Base-by-base conservation (phyloP, 176 grass and related monocot genomes). In the Lolium perenne region DNA sequence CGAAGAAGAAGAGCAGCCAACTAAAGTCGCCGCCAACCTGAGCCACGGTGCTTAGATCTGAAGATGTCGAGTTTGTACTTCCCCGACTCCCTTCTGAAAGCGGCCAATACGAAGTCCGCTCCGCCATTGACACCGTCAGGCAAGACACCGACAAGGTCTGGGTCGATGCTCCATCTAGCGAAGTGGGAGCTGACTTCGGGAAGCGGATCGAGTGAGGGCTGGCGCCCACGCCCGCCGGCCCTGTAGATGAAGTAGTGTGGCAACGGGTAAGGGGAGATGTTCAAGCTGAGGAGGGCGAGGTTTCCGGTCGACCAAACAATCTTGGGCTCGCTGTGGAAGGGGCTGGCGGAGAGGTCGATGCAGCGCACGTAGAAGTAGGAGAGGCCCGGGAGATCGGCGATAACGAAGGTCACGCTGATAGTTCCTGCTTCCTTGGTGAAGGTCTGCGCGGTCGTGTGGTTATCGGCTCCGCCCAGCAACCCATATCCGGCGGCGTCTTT, bases 201-300 rank as follows among this genome's bases (percentile, higher is more conserved):
- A 16, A 74, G n/a, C 45, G 71, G 43, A 3, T 48, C 71, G 25
- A 74, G 71, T 6, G 71, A 74, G 7, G 45, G 71, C 45, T 2
- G 45, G 12, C 71, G 21, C 45, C 71, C 71, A 6, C 14, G 45
- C 21, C n/a, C 29, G 29, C 29, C 21, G 21, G 71, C 45, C 41
- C n/a, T 74, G 45, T 74, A 74, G 71, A 74, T 15, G 71, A 74
- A 74, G 71, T 74, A 22, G n/a, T 49, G n/a, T 4, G 45, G 71
- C 21, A 4, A 6, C 10, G 41, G 0, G 71, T 0, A 49, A 8
- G 71, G 49, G 71, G 45, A 48, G 2, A 74, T 45, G 0, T 74
- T 5, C 41, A 74, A 14, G 71, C 45, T 48, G 71, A 74, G 71
- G 71, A 74, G 71, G 21, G 6, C 12, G 5, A 74, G 43, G 45